Conservation (phyloP, 805 yeast genomes). For the Starmerella floricola region DNA sequence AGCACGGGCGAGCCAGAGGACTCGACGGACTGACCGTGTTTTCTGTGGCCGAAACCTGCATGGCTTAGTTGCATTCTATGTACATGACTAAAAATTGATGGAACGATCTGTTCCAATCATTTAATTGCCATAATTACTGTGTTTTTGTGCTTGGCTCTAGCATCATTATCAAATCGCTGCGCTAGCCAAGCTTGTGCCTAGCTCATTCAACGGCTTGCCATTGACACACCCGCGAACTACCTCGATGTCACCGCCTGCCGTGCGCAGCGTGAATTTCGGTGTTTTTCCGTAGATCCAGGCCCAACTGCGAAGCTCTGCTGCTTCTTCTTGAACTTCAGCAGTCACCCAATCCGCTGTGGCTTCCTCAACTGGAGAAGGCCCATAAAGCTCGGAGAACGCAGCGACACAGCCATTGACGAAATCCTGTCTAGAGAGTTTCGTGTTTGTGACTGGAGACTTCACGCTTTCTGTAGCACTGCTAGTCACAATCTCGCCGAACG, state of each 20-base stretch:
- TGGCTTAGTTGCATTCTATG: too few relatives aligned
- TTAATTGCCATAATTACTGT: too few relatives aligned
- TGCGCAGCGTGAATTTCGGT: conserved; percentile 52
- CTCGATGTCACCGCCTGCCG: conserved; percentile 31
- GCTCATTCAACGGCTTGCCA: conserved; percentile 10
- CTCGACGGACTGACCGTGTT: too few relatives aligned
- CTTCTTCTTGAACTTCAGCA: conserved; percentile 25
- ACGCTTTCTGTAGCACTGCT: conserved; percentile 61
- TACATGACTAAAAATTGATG: too few relatives aligned
- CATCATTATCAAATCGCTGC: too few relatives aligned
- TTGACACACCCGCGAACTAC: conserved; percentile 41
- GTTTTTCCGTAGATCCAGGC: conserved; percentile 67
- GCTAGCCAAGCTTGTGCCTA: too few relatives aligned
- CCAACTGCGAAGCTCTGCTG: conserved; percentile 42
- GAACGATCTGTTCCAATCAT: too few relatives aligned
- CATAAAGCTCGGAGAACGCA: conserved; percentile 33
- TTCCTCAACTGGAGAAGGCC: conserved; percentile 4
- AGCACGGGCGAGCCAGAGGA: too few relatives aligned
- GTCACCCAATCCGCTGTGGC: conserved; percentile 17
- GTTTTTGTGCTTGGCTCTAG: too few relatives aligned
- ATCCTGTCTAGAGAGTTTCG: conserved; percentile 36
- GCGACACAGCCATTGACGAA: conserved; percentile 37
- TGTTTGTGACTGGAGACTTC: conserved; percentile 63
- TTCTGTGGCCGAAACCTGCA: too few relatives aligned
- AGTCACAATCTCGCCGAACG: conserved; percentile 32